Base-by-base conservation (phyloP, 768 basidiomycete genomes). In the Hemileccinum rubropunctum region DNA sequence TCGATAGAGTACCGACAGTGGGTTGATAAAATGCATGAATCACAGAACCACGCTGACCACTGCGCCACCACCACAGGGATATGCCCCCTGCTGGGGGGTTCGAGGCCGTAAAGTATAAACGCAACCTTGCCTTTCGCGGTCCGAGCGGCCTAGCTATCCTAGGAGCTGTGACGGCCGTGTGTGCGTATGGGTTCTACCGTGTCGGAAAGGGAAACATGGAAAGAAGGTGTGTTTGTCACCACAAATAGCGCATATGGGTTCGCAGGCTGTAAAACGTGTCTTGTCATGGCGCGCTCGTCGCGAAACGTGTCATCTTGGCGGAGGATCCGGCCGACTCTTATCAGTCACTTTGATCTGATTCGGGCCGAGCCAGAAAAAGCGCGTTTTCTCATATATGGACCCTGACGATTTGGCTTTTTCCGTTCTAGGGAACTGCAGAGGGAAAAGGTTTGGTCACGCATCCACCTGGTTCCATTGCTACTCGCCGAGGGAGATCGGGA, bases 51-150 rank as follows among this genome's bases (percentile, higher is more conserved):
- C 30, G 43, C 33, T 57, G 42, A 58, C 51, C 38, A 33, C 20
- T 42, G 27, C 20, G 48, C 45, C 40, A 15, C 56, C 50, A 51
- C 58, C 48, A 51, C 71, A 97, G 95, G 72, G 95, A 99, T 65
- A 88, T 99, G 84, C 95, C 95, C 60, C 95, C 95, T 36, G 59
- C 83, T 39, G 94, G 93, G 54, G 95, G 95, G 2, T 99, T 95
- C 72, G 93, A 91, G 65, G 73, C 86, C 26, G 73, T 99, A 73
- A 86, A 86, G 71, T 99, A 98, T 81, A 95, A 93, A 71, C 88
- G 95, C 58, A 95, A 95, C 71, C 81, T 98, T 41, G 94, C 95
- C 40, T 75, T 91, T 66, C 82, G 88, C 51, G 91, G 91, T 3
- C 92, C 91, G 46, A 82, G 91, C 30, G 93, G 91, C 20, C 75